A percentile compares a stretch with the other conserved stretches of the same genome.
phyloP scores from a whole-genome alignment of 495 filamentous ascomycete genomes.

The Xylaria palmicola region DNA sequence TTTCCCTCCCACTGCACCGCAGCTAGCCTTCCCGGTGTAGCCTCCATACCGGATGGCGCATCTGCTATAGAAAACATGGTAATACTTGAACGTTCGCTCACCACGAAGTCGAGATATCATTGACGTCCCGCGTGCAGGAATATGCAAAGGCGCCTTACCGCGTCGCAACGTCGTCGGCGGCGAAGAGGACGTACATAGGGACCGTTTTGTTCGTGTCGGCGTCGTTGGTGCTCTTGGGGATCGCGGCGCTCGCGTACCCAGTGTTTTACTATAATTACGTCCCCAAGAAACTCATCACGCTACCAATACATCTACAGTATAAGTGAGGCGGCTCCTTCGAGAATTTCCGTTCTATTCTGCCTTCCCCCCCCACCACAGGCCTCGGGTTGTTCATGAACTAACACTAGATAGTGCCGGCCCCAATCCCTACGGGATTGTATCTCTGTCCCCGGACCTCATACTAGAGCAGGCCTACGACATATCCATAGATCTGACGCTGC shows the following conservation, averaged over 20 bases:
- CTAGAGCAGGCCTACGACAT: slow-evolving; percentile 63
- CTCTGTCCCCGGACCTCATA: slow-evolving; percentile 46
- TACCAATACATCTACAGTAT: slow-evolving; percentile 78
- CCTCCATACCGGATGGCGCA: background rate
- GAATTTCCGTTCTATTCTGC: no score
- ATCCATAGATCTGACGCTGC: slow-evolving; percentile 56
- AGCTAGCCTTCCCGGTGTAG: no score
- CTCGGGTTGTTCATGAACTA: background rate
- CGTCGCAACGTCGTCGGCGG: slow-evolving; percentile 61
- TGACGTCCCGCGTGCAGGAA: slow-evolving; percentile 10
- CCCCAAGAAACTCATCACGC: slow-evolving; percentile 63
- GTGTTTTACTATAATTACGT: slow-evolving; percentile 82
- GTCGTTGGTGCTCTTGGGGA: slow-evolving; percentile 56
- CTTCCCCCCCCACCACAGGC: background rate
- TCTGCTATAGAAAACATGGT: slow-evolving; percentile 3
- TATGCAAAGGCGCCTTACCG: slow-evolving; percentile 42
- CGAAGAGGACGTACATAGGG: slow-evolving; percentile 69
- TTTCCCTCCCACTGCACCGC: no score
- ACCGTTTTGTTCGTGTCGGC: slow-evolving; percentile 62
- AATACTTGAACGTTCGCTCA: background rate
- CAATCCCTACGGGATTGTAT: slow-evolving; percentile 55
- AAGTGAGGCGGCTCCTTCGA: no score
- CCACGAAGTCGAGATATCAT: background rate
- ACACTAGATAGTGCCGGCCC: slow-evolving; percentile 21
- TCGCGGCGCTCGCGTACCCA: slow-evolving; percentile 67